Evolutionary conservation across 2,329 filamentous ascomycete species (phyloP).

Genomic region (Fusarium austroafricanum): DNA sequence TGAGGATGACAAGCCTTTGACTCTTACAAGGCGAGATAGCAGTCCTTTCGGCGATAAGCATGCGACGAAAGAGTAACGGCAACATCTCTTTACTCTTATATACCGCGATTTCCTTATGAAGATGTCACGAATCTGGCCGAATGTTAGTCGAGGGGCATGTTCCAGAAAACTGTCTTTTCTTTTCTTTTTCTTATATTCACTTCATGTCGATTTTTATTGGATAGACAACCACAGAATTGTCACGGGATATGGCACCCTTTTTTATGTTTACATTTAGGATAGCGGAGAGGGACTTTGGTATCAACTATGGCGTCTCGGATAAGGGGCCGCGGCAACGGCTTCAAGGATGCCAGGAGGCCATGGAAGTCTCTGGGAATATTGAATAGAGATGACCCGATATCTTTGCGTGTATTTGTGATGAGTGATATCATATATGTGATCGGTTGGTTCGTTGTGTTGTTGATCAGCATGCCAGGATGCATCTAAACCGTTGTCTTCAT

Average conservation of each 20-base stretch:
- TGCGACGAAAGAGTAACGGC: slow-evolving; percentile 61
- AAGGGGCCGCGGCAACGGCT: slow-evolving; percentile 45
- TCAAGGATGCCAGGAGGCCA: slow-evolving; percentile 46
- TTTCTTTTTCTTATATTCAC: slow-evolving; percentile 31
- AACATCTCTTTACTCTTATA: slow-evolving; percentile 15
- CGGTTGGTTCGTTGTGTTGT: background rate
- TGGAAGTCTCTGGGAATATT: slow-evolving; percentile 41
- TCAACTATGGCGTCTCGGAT: slow-evolving; percentile 48
- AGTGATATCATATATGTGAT: background rate
- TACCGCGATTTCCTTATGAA: slow-evolving; percentile 28
- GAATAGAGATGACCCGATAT: slow-evolving; percentile 46
- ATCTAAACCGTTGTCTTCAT: background rate
- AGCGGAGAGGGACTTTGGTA: slow-evolving; percentile 42
- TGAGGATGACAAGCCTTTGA: slow-evolving; percentile 50
- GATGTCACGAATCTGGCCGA: slow-evolving; percentile 39
- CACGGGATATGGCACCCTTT: slow-evolving; percentile 42
- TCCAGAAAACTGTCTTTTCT: slow-evolving; percentile 30
- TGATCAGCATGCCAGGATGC: background rate
- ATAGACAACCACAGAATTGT: slow-evolving; percentile 37
- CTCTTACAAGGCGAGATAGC: slow-evolving; percentile 48
- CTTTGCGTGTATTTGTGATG: background rate
- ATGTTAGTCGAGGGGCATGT: slow-evolving; percentile 19
- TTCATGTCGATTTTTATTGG: slow-evolving; percentile 45
- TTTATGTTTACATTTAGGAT: slow-evolving; percentile 39
- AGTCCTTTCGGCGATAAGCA: slow-evolving; percentile 71